These are phyloP conservation scores for Coniosporium tulheliwenetii DNA, from an alignment of 2,329 filamentous ascomycete genomes.

Conservation along the genomic window DNA sequence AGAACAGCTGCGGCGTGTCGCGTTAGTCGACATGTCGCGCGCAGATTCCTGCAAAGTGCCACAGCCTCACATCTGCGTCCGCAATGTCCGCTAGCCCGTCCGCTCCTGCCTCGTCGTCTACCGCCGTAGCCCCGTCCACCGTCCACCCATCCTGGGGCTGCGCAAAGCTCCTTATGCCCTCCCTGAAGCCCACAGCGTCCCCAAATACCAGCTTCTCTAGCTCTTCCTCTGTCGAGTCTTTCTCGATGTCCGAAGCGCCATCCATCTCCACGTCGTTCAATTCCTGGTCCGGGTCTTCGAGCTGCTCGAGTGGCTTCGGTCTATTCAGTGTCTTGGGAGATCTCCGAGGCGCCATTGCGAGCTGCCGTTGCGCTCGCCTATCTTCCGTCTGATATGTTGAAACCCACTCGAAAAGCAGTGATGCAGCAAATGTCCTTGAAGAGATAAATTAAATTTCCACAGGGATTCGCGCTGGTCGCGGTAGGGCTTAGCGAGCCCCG, in stretches of 20 bases:
- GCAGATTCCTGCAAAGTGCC: not conserved
- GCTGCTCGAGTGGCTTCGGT: too few species aligned
- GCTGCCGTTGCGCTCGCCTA: too few species aligned
- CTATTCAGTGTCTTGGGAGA: too few species aligned
- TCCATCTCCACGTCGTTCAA: slow-evolving; percentile 4
- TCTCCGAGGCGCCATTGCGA: too few species aligned
- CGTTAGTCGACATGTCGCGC: not conserved
- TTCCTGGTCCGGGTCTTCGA: too few species aligned
- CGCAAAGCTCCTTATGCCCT: slow-evolving; percentile 47
- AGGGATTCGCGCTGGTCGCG: too few species aligned
- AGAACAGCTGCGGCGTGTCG: slow-evolving; percentile 45
- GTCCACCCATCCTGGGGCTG: slow-evolving; percentile 24
- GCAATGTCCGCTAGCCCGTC: slow-evolving; percentile 45
- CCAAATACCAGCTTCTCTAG: slow-evolving; percentile 82
- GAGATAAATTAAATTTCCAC: too few species aligned
- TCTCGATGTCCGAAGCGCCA: slow-evolving; percentile 30
- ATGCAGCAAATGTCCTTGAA: too few species aligned
- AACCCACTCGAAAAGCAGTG: too few species aligned
- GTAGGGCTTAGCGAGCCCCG: too few species aligned
- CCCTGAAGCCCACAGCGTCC: slow-evolving; percentile 65
- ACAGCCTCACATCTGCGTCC: slow-evolving; percentile 49
- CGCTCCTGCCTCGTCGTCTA: slow-evolving; percentile 8
- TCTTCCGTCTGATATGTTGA: too few species aligned
- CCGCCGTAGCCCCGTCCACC: slow-evolving; percentile 32
- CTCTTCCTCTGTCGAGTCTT: slow-evolving; percentile 71